A percentile compares a stretch with the other conserved stretches of the same genome.
These are phyloP conservation scores for Earliella scabrosa DNA, from an alignment of 1,284 basidiomycete genomes.

Conservation along the genomic window DNA sequence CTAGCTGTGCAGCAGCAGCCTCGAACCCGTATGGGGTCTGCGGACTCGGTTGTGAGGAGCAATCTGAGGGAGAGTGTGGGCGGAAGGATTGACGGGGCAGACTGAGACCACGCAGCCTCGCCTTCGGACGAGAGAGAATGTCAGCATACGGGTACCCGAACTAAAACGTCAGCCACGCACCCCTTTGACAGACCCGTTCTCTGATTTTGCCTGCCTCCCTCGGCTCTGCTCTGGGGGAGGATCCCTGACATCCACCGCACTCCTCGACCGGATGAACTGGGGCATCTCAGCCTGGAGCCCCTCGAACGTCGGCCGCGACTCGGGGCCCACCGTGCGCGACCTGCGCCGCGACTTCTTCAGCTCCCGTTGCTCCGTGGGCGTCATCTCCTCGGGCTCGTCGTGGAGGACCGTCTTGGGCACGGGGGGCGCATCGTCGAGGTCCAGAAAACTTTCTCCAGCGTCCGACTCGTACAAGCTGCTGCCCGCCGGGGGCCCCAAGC, in stretches of 20 bases:
- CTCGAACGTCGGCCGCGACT: constrained; percentile 6
- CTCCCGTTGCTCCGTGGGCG: constrained; percentile 4
- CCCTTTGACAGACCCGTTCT: constrained; percentile 31
- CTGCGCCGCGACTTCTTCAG: constrained; percentile 19
- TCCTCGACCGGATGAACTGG: constrained; percentile 24
- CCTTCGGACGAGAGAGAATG: constrained; percentile 21
- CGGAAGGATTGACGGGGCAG: constrained; percentile 41
- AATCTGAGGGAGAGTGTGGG: constrained; percentile 35
- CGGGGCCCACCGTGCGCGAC: constrained; percentile 18
- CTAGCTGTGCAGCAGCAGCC: constrained; percentile 29
- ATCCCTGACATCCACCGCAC: constrained; percentile 30
- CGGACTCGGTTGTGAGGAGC: constrained; percentile 41
- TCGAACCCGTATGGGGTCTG: constrained; percentile 37
- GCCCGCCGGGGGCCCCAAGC: constrained; percentile 19
- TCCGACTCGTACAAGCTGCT: constrained; percentile 20
- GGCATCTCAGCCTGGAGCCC: constrained; percentile 10
- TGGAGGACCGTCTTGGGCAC: constrained; percentile 22
- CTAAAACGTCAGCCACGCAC: constrained; percentile 23
- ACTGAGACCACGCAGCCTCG: constrained; percentile 39
- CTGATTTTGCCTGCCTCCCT: constrained; percentile 32
- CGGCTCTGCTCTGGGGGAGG: constrained; percentile 24
- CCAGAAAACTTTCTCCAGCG: constrained; percentile 21
- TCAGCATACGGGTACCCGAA: constrained; percentile 5
- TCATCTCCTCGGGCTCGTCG: constrained; percentile 28
- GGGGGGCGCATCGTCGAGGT: constrained; percentile 26